phyloP scores from a whole-genome alignment of 257 asterid genomes.

The Penstemon davidsonii region DNA sequence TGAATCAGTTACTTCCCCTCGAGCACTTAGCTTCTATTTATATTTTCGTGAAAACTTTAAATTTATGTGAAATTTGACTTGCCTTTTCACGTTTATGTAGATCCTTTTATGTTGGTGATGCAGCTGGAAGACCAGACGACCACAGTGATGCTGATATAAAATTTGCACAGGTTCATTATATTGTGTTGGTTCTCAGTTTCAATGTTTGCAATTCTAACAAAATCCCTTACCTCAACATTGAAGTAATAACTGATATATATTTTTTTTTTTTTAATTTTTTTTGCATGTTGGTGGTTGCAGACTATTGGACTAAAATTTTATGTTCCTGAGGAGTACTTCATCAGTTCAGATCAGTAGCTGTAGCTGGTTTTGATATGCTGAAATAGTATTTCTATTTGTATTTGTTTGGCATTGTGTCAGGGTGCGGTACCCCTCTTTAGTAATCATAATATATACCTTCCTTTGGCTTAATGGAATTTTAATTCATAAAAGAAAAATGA shows the following conservation, averaged over 20 bases:
- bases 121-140: conserved; percentile 87
- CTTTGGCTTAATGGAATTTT: too few relatives aligned
- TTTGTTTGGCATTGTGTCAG: too few relatives aligned
- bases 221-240: background rate
- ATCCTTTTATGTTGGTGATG: conserved; percentile 98
- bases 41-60: background rate
- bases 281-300: conserved; percentile 44
- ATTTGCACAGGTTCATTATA: conserved; percentile 75
- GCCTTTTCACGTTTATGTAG: conserved; percentile 36
- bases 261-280: background rate
- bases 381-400: too few relatives aligned
- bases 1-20: conserved; percentile 58
- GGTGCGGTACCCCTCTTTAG: too few relatives aligned
- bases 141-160: conserved; percentile 88
- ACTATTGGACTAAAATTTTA: conserved; percentile 74
- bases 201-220: conserved; percentile 1
- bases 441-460: too few relatives aligned
- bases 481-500: too few relatives aligned
- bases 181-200: background rate
- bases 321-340: conserved; percentile 71
- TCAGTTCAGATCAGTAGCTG: conserved; percentile 28
- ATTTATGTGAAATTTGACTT: conserved; percentile 8
- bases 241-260: background rate
- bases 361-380: too few relatives aligned
- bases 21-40: background rate